Evolutionary conservation across 129 eudicot genomes (phyloP).

Genomic region (Flaveria brownii): DNA sequence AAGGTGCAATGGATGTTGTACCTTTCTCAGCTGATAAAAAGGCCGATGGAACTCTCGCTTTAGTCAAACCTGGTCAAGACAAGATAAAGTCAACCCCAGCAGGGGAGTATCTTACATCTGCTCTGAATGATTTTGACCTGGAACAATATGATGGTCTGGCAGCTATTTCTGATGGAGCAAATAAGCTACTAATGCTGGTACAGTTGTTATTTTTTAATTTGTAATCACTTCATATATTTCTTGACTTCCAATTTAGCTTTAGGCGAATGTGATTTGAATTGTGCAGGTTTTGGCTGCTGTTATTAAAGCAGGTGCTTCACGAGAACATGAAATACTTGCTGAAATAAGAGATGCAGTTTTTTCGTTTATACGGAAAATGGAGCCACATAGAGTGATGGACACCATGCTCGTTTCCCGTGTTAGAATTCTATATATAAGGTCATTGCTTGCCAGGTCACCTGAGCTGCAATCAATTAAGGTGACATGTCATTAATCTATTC

Average conservation of each 20-base stretch:
- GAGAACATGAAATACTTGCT: conserved; percentile 98
- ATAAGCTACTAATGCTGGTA: conserved; percentile 98
- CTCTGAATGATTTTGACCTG: conserved; percentile 91
- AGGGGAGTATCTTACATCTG: conserved; percentile 96
- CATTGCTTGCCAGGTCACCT: conserved; percentile 91
- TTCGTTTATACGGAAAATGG: conserved; percentile 89
- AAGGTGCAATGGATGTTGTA: conserved; percentile 47
- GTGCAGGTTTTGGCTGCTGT: conserved; percentile 97
- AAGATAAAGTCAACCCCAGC: conserved; percentile 90
- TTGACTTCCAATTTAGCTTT: not conserved
- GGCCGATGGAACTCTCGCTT: conserved; percentile 62
- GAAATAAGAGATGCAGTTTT: conserved; percentile 98
- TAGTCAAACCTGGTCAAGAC: conserved; percentile 73
- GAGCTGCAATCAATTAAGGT: conserved; percentile 97
- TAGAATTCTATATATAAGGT: conserved; percentile 89
- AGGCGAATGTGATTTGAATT: conserved; percentile 21
- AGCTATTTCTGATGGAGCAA: conserved; percentile 98
- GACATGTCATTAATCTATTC: not conserved
- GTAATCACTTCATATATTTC: not conserved
- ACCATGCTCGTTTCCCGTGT: conserved; percentile 99
- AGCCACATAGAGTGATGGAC: conserved; percentile 98
- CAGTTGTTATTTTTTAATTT: conserved; percentile 8
- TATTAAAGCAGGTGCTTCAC: conserved; percentile 98
- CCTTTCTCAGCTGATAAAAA: conserved; percentile 55
- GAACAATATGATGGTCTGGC: conserved; percentile 92